A percentile compares a stretch with the other conserved stretches of the same genome.
Conservation (phyloP, 1,284 basidiomycete genomes). For the Bjerkandera adusta region DNA sequence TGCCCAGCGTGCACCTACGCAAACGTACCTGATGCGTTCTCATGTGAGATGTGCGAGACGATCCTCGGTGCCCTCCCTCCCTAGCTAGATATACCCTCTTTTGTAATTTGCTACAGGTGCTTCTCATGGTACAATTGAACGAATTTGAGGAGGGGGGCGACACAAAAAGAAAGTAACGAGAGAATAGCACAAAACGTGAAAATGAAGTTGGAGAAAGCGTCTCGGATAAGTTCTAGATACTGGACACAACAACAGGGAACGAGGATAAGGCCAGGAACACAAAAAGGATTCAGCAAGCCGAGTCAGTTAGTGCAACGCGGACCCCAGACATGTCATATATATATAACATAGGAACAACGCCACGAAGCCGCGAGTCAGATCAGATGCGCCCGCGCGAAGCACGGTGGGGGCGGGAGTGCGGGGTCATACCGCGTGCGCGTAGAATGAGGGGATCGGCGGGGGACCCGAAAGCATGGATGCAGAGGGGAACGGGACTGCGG, state of each 20-base stretch:
- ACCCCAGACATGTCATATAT: constrained; percentile 5
- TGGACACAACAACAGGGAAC: constrained; percentile 3
- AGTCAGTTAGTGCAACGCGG: too few relatives aligned
- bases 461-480: constrained; percentile 1
- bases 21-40: constrained; percentile 20
- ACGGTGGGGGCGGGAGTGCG: too few relatives aligned
- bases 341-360: constrained; percentile 12
- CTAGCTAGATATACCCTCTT: constrained; percentile 5
- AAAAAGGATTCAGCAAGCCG: neutral
- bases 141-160: constrained; percentile 14
- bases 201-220: neutral
- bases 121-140: constrained; percentile 17
- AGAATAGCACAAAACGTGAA: constrained; percentile 3
- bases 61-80: constrained; percentile 12
- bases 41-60: constrained; percentile 29
- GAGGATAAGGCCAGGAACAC: constrained; percentile 6
- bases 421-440: constrained; percentile 14
- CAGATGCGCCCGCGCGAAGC: too few relatives aligned
- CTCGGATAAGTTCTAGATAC: constrained; percentile 2
- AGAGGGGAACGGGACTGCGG: constrained; percentile 17
- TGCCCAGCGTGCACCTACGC: constrained; percentile 32
- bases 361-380: too few relatives aligned
- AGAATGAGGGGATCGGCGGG: constrained; percentile 14
- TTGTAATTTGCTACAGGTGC: constrained; percentile 4
- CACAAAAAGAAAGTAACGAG: constrained; percentile 9